phyloP scores from a whole-genome alignment of 1,284 basidiomycete genomes.

The Leccinum griseonigrum region DNA sequence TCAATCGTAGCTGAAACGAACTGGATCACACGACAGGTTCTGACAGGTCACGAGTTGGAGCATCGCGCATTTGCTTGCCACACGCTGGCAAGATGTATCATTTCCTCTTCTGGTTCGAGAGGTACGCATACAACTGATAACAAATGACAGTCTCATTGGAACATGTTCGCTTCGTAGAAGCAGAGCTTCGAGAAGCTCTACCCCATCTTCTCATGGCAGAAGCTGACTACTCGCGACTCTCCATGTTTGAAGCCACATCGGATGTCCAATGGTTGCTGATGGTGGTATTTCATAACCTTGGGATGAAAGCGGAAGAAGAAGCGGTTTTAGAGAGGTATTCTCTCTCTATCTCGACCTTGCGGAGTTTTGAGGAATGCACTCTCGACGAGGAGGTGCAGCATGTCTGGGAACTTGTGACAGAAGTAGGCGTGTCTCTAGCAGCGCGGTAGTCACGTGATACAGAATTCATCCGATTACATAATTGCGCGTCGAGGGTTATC shows the following conservation, averaged over 20 bases:
- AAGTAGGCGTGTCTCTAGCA: constrained; percentile 56
- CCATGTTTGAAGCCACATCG: constrained; percentile 55
- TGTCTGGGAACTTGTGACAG: constrained; percentile 56
- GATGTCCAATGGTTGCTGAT: constrained; percentile 71
- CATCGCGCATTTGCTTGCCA: constrained; percentile 73
- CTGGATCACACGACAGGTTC: constrained; percentile 44
- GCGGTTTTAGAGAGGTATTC: constrained; percentile 49
- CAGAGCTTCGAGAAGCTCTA: constrained; percentile 54
- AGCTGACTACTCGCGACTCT: constrained; percentile 54
- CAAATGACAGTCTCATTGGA: constrained; percentile 4
- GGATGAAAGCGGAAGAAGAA: constrained; percentile 53
- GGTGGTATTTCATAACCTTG: constrained; percentile 69
- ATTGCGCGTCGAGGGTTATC: constrained; percentile 15
- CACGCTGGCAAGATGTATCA: constrained; percentile 68
- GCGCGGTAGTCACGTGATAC: constrained; percentile 37
- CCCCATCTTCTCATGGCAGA: constrained; percentile 64
- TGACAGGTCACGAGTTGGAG: constrained; percentile 68
- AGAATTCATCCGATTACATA: constrained; percentile 23
- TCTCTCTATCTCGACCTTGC: constrained; percentile 41
- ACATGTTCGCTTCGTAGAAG: constrained; percentile 5
- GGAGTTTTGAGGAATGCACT: constrained; percentile 40
- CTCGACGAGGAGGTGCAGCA: constrained; percentile 53
- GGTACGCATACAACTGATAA: constrained; percentile 15
- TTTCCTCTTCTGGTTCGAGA: constrained; percentile 44
- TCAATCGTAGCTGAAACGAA: not conserved